Base-by-base conservation (phyloP, 2,329 filamentous ascomycete genomes). In the Stromatinia cepivora region DNA sequence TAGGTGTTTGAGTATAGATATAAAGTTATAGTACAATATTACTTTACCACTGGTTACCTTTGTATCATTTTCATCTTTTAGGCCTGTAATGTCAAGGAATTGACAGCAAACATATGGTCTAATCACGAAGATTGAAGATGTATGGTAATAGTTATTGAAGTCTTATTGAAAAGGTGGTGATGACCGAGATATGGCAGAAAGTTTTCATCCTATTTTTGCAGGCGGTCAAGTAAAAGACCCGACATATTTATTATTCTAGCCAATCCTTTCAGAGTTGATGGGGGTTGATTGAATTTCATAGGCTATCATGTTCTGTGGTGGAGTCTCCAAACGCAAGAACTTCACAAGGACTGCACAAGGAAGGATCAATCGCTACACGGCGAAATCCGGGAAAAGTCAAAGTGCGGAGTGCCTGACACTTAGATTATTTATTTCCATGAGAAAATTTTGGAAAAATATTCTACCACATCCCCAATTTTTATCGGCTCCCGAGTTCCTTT, bases 81-180 rank as follows among this genome's bases (percentile, higher is more conserved):
- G 46, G 48, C 39, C 36, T 39, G 39, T 64, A 61, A 22, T 63
- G 58, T 62, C 58, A 62, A 10, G 28, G 58, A 48, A 62, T 62
- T 62, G 58, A 48, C 42, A 48, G 34, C 34, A 48, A 62, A 62
- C 20, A 10, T 13, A 36, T 50, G 22, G 59, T 61, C 42, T 61
- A 63, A 63, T 63, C 61, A 39, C 15, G 31, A 63, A 63, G 46
- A 52, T 52, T 63, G 61, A 63, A 52, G 61, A 39, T 52, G 45
- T 63, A 63, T 63, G 59, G 59, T 63, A 63, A 63, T 50, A 62
- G 45, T 39, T 63, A 63, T 63, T 63, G 59, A 50, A 36, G n/a
- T 63, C 50, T 62, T 50, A 25, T 25, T 36, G 22, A 36, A 63
- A 50, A 50, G 59, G 45, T 63, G 59, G 45, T 50, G n/a, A 63